These are phyloP conservation scores for Haberlea rhodopensis DNA, from an alignment of 257 asterid genomes.

Conservation along the genomic window DNA sequence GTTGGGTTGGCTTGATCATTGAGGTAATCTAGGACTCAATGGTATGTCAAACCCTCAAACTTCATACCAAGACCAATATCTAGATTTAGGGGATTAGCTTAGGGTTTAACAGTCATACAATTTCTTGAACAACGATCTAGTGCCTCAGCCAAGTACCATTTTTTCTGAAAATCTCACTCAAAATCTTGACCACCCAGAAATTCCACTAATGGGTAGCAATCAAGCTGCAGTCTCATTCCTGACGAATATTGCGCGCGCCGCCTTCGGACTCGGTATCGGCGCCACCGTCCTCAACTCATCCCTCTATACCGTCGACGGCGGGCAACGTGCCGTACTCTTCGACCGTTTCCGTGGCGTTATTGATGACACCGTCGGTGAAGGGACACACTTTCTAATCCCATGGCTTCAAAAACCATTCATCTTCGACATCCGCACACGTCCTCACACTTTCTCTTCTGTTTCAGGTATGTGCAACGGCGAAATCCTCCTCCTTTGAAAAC, in stretches of 20 bases:
- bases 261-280: slow-evolving; percentile 61
- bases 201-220: slow-evolving; percentile 52
- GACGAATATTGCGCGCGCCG: slow-evolving; percentile 72
- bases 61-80: slow-evolving; percentile 17
- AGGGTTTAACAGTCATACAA: slow-evolving; percentile 46
- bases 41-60: neutral
- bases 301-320: slow-evolving; percentile 95
- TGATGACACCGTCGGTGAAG: slow-evolving; percentile 73
- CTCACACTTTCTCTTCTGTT: slow-evolving; percentile 74
- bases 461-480: too few species aligned
- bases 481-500: neutral
- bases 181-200: neutral
- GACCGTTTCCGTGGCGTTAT: slow-evolving; percentile 88
- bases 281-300: slow-evolving; percentile 57
- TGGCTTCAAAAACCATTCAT: slow-evolving; percentile 93
- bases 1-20: too few species aligned
- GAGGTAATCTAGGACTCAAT: neutral
- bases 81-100: slow-evolving; percentile 27
- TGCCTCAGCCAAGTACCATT: slow-evolving; percentile 22
- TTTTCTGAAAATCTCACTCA: slow-evolving; percentile 20
- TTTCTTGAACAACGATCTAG: slow-evolving; percentile 45
- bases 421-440: slow-evolving; percentile 87
- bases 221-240: slow-evolving; percentile 64
- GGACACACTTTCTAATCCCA: slow-evolving; percentile 81
- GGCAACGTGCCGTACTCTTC: slow-evolving; percentile 89